These are phyloP conservation scores for Ophiocordyceps camponoti-floridani DNA, from an alignment of 2,329 filamentous ascomycete genomes.

Conservation along the genomic window DNA sequence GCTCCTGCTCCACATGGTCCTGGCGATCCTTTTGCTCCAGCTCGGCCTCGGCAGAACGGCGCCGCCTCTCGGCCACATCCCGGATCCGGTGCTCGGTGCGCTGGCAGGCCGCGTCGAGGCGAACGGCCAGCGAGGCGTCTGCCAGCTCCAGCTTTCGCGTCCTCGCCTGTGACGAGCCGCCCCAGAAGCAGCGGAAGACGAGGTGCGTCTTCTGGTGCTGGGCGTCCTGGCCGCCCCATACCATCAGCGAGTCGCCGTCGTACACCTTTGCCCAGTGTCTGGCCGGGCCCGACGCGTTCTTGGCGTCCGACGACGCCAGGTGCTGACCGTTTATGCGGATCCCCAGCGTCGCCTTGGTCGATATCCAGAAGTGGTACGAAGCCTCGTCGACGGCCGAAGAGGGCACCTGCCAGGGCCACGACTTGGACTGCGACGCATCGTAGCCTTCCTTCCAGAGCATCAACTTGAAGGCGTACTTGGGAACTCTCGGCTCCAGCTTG, in stretches of 20 bases:
- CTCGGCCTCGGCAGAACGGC: slow-evolving; percentile 23
- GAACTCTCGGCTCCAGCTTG: slow-evolving; percentile 49
- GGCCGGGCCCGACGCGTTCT: slow-evolving; percentile 35
- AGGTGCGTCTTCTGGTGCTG: slow-evolving; percentile 23
- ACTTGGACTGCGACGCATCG: slow-evolving; percentile 36
- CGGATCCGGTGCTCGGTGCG: slow-evolving; percentile 25
- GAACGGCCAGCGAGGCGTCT: slow-evolving; percentile 18
- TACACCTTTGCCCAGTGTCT: slow-evolving; percentile 50
- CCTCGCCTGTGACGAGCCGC: slow-evolving; percentile 29
- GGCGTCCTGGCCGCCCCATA: slow-evolving; percentile 38
- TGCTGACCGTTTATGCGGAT: slow-evolving; percentile 61
- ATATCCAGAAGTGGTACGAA: slow-evolving; percentile 53
- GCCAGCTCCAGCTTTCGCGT: slow-evolving; percentile 16
- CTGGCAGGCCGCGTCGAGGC: slow-evolving; percentile 29
- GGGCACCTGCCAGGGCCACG: slow-evolving; percentile 22
- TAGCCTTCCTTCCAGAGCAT: slow-evolving; percentile 55
- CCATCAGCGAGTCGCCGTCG: slow-evolving; percentile 57
- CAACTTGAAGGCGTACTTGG: slow-evolving; percentile 66
- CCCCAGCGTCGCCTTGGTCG: slow-evolving; percentile 59
- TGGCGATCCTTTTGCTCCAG: slow-evolving; percentile 24
- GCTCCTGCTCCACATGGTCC: slow-evolving; percentile 24
- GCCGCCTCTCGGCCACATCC: slow-evolving; percentile 20
- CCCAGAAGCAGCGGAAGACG: slow-evolving; percentile 36
- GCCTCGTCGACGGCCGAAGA: slow-evolving; percentile 22
- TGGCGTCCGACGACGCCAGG: slow-evolving; percentile 37